These are phyloP conservation scores for Stemphylium beticola DNA, from an alignment of 2,329 filamentous ascomycete species.

Conservation along the genomic window DNA sequence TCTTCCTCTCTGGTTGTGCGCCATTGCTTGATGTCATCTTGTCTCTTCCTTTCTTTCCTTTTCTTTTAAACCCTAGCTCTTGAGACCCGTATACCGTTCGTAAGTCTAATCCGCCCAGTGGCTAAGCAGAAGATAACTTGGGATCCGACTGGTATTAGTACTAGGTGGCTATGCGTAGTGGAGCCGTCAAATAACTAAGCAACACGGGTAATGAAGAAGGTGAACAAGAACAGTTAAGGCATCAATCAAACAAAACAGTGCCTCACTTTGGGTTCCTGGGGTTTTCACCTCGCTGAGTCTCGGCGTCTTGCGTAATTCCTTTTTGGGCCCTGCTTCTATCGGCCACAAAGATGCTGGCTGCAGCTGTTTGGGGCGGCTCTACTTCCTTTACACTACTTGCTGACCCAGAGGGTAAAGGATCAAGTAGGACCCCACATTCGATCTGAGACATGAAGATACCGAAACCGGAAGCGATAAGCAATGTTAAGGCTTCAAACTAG, in stretches of 20 bases:
- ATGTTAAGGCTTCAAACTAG: background rate
- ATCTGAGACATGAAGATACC: background rate
- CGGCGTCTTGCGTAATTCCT: conserved; percentile 9
- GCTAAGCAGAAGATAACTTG: too few relatives aligned
- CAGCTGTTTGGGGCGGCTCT: too few relatives aligned
- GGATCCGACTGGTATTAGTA: too few relatives aligned
- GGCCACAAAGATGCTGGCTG: background rate
- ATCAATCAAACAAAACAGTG: background rate
- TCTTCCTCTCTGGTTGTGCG: conserved; percentile 13
- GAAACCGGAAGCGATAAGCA: background rate
- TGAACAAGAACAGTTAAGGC: too few relatives aligned
- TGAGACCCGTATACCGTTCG: background rate
- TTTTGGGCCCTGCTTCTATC: background rate
- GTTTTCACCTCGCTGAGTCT: conserved; percentile 5
- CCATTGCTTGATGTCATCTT: conserved; percentile 14
- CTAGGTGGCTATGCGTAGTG: too few relatives aligned
- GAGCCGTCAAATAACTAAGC: too few relatives aligned
- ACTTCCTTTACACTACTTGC: too few relatives aligned
- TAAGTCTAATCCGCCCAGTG: too few relatives aligned
- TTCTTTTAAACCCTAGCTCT: background rate
- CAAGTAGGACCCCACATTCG: background rate
- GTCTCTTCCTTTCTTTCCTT: background rate
- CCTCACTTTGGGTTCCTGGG: background rate
- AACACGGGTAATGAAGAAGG: too few relatives aligned
- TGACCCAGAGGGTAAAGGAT: too few relatives aligned